These are phyloP conservation scores for Leccinum ochraceum DNA, from an alignment of 768 basidiomycete genomes.

Conservation along the genomic window DNA sequence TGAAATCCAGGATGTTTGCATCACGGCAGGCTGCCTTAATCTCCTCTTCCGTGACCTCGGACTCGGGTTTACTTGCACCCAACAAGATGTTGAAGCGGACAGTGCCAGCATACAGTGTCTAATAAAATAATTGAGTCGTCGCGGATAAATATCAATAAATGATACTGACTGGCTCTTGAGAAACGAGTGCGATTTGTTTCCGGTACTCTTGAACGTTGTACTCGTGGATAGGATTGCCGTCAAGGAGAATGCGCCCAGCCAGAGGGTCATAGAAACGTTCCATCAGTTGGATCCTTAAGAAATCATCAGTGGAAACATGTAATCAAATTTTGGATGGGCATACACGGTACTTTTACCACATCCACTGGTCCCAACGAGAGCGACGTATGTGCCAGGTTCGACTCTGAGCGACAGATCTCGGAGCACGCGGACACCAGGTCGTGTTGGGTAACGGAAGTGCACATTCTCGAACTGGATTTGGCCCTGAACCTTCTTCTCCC, in stretches of 20 bases:
- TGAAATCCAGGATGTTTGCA: slow-evolving; percentile 92
- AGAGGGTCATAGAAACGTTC: slow-evolving; percentile 86
- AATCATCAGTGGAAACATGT: not conserved
- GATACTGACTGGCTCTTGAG: slow-evolving; percentile 67
- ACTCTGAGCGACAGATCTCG: slow-evolving; percentile 72
- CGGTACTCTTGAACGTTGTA: slow-evolving; percentile 87
- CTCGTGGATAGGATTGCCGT: slow-evolving; percentile 71
- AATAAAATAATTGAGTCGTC: not conserved
- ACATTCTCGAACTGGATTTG: slow-evolving; percentile 78
- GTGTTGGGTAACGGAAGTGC: slow-evolving; percentile 88
- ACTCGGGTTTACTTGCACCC: slow-evolving; percentile 73
- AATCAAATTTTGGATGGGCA: slow-evolving; percentile 25
- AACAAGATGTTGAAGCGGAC: slow-evolving; percentile 90
- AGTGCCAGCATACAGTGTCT: slow-evolving; percentile 86
- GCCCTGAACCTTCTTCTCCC: slow-evolving; percentile 45
- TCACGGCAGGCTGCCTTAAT: slow-evolving; percentile 82
- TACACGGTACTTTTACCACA: slow-evolving; percentile 85
- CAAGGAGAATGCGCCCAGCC: slow-evolving; percentile 69
- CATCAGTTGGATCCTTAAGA: slow-evolving; percentile 70
- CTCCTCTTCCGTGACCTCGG: slow-evolving; percentile 83
- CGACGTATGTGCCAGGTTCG: slow-evolving; percentile 78
- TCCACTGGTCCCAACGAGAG: slow-evolving; percentile 80
- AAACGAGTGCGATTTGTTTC: slow-evolving; percentile 85
- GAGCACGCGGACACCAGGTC: slow-evolving; percentile 81
- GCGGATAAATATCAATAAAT: slow-evolving; percentile 9